These are phyloP conservation scores for Yarrowia sp. DNA, from an alignment of 805 yeast species.

Conservation along the genomic window DNA sequence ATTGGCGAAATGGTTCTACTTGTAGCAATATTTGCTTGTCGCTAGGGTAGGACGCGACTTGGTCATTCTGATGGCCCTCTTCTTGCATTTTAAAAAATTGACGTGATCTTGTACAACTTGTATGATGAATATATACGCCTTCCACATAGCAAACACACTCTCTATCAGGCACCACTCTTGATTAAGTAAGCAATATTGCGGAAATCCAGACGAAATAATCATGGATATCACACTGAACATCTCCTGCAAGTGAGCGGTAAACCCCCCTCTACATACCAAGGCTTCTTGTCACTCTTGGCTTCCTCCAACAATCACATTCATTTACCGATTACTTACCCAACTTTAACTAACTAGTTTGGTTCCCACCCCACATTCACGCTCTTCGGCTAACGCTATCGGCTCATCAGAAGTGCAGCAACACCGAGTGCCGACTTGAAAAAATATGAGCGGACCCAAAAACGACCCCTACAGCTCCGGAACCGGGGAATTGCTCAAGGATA, in stretches of 20 bases:
- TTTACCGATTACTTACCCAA: conserved; percentile 4
- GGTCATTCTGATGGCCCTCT: too few relatives aligned
- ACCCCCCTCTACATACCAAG: too few relatives aligned
- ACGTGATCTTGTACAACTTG: too few relatives aligned
- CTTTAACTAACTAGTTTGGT: conserved; percentile 20
- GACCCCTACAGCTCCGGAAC: conserved; percentile 27
- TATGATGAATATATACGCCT: background rate
- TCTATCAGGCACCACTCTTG: background rate
- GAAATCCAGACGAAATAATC: too few relatives aligned
- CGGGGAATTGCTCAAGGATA: conserved; percentile 29
- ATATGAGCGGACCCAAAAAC: conserved; percentile 13
- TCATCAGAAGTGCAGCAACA: conserved; percentile 23
- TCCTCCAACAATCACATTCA: conserved; percentile 7
- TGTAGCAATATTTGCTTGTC: too few relatives aligned
- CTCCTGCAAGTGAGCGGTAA: too few relatives aligned
- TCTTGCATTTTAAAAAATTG: too few relatives aligned
- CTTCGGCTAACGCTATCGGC: conserved; percentile 35
- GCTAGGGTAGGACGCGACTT: too few relatives aligned
- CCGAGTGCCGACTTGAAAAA: conserved; percentile 4
- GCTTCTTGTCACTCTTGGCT: too few relatives aligned
- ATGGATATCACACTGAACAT: too few relatives aligned
- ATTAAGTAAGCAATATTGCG: background rate
- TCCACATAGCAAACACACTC: background rate
- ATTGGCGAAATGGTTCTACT: too few relatives aligned
- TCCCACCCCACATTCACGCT: conserved; percentile 14